phyloP scores from a whole-genome alignment of 108 stramenopile species.

The Nitzschia sp. region DNA sequence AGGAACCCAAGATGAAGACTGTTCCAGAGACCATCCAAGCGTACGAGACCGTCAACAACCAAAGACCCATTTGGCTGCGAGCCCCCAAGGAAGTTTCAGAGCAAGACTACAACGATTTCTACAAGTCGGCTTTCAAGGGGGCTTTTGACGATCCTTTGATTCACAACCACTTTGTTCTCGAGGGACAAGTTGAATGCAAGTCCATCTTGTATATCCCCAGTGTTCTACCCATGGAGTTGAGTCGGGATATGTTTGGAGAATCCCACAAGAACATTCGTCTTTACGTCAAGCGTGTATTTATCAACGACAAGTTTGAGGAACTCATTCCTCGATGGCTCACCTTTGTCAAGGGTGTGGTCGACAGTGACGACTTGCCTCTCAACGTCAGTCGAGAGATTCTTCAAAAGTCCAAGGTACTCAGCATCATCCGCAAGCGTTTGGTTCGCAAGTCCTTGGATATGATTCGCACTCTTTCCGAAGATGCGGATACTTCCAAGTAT shows the following conservation, averaged over 20 bases:
- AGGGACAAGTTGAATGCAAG: slow-evolving; percentile 98
- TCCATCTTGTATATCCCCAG: slow-evolving; percentile 93
- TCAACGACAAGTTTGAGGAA: slow-evolving; percentile 98
- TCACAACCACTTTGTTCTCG: slow-evolving; percentile 91
- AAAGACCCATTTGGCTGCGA: slow-evolving; percentile 97
- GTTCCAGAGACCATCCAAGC: slow-evolving; percentile 83
- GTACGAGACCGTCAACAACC: slow-evolving; percentile 91
- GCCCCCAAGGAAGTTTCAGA: slow-evolving; percentile 85
- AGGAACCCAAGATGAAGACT: slow-evolving; percentile 94
- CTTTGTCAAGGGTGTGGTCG: slow-evolving; percentile 95
- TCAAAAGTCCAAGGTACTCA: slow-evolving; percentile 95
- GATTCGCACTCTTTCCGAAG: slow-evolving; percentile 84
- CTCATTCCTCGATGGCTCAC: slow-evolving; percentile 97
- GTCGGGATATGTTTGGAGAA: slow-evolving; percentile 96
- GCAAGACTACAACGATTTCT: slow-evolving; percentile 95
- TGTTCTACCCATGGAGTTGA: slow-evolving; percentile 93
- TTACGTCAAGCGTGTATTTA: slow-evolving; percentile 99
- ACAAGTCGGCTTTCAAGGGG: slow-evolving; percentile 89
- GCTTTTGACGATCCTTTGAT: slow-evolving; percentile 90
- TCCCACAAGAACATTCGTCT: slow-evolving; percentile 87
- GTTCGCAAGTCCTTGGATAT: slow-evolving; percentile 96
- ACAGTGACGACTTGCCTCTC: slow-evolving; percentile 92
- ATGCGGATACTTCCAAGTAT: slow-evolving; percentile 70
- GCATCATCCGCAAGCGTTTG: slow-evolving; percentile 95
- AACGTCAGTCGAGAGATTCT: slow-evolving; percentile 97